Base-by-base conservation (phyloP, 139 green algal species). In the Micromonas pusilla region DNA sequence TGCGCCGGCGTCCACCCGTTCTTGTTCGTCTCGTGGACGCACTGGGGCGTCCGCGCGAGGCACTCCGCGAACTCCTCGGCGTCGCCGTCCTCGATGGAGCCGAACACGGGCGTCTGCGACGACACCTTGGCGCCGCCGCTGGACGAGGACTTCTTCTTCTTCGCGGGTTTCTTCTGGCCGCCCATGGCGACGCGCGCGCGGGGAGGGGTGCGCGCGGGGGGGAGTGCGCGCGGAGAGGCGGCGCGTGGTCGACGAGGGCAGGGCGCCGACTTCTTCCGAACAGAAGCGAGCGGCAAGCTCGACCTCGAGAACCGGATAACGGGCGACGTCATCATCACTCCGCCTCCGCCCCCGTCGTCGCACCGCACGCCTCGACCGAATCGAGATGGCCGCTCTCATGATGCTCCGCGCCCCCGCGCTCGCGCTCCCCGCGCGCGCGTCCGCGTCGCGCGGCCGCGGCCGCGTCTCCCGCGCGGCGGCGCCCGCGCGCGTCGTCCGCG, bases 1-100 rank as follows among this genome's bases (percentile, higher is more conserved):
- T 72, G 65, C n/a, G 13, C 28, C 30, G 65, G 26, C 26, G 65
- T 72, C 65, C 65, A 72, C 3, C 65, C 65, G 65, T 72, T 72
- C 13, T 37, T 52, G 30, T 72, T 72, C 28, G 38, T 26, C 13
- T 72, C 26, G n/a, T 52, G 36, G 13, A 72, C 3, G 26, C 26
- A 37, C 65, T 38, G 3, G 32, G 65, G 65, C 13, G 32, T 33
- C 13, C 38, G 13, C 21, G 26, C 13, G 33, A 39, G 13, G 65
- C n/a, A 52, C 28, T 39, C 28, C n/a, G 32, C 33, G 33, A 72
- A 72, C 28, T 72, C 65, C 13, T 39, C 65, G n/a, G 33, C 26
- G 65, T 72, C 65, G 13, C 65, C 65, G 13, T 72, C 65, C 28
- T 72, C 65, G 30, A 72, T 72, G 28, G 28, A 21, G 65, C 65